A percentile compares a stretch with the other conserved stretches of the same genome.
These are phyloP conservation scores for Marchantia polymorpha DNA, from an alignment of 225 moss, liverwort and hornwort genomes.

Conservation along the genomic window DNA sequence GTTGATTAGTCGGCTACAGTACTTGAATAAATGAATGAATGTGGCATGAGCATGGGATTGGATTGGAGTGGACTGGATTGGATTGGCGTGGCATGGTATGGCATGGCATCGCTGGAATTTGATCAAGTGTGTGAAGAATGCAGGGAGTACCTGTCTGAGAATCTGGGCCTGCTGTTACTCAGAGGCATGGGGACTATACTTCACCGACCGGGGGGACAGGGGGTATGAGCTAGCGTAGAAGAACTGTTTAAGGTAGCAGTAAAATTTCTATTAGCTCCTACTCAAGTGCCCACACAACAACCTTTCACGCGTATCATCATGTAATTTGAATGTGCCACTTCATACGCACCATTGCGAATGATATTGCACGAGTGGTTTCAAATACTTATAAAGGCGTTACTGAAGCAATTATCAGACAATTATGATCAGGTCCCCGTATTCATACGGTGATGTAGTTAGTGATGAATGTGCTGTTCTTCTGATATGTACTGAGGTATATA, in stretches of 20 bases:
- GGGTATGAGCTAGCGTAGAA: too few relatives aligned
- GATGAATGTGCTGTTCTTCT: neutral
- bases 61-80: too few relatives aligned
- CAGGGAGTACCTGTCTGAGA: too few relatives aligned
- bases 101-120: too few relatives aligned
- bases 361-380: neutral
- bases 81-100: too few relatives aligned
- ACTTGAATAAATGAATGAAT: too few relatives aligned
- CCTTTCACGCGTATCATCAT: neutral
- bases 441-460: neutral
- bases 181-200: too few relatives aligned
- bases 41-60: too few relatives aligned
- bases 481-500: neutral
- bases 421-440: neutral
- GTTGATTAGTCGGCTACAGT: too few relatives aligned
- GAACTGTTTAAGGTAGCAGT: neutral
- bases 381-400: neutral
- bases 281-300: slow-evolving; percentile 3
- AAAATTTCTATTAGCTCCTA: neutral
- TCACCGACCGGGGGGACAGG: too few relatives aligned
- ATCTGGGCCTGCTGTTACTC: too few relatives aligned
- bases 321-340: neutral
- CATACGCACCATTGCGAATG: neutral
- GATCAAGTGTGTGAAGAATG: too few relatives aligned
- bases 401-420: neutral